Conservation (phyloP, 768 basidiomycete species). For the Lactarius evosmus region DNA sequence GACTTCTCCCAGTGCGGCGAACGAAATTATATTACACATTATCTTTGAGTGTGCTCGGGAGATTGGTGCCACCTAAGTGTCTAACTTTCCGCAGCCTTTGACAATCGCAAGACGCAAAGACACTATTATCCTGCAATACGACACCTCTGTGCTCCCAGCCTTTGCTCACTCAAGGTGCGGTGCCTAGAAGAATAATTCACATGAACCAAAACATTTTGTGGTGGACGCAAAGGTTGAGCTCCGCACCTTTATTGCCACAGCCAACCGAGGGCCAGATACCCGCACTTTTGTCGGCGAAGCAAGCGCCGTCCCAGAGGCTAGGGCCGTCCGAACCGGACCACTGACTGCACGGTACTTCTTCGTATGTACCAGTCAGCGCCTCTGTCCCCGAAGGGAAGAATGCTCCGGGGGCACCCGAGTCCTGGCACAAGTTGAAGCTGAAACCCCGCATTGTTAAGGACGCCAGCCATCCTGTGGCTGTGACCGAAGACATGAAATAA, state of each 20-base stretch:
- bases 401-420: constrained; percentile 47
- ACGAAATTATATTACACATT: neutral
- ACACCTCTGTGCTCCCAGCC: neutral
- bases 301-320: constrained; percentile 46
- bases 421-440: constrained; percentile 60
- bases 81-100: neutral
- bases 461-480: neutral
- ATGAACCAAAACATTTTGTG: neutral
- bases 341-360: constrained; percentile 53
- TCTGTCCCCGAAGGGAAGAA: constrained; percentile 58
- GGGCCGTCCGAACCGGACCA: constrained; percentile 54
- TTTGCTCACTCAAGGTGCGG: constrained; percentile 12
- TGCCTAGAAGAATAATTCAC: neutral
- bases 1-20: neutral
- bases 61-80: neutral
- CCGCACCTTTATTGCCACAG: constrained; percentile 53
- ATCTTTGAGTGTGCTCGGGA: neutral
- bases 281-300: constrained; percentile 48
- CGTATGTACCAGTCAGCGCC: constrained; percentile 51
- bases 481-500: neutral
- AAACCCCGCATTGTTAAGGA: neutral
- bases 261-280: constrained; percentile 49
- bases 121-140: neutral
- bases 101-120: neutral
- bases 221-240: neutral